phyloP scores from a whole-genome alignment of 768 basidiomycete genomes.

The Hericium rajendrae region DNA sequence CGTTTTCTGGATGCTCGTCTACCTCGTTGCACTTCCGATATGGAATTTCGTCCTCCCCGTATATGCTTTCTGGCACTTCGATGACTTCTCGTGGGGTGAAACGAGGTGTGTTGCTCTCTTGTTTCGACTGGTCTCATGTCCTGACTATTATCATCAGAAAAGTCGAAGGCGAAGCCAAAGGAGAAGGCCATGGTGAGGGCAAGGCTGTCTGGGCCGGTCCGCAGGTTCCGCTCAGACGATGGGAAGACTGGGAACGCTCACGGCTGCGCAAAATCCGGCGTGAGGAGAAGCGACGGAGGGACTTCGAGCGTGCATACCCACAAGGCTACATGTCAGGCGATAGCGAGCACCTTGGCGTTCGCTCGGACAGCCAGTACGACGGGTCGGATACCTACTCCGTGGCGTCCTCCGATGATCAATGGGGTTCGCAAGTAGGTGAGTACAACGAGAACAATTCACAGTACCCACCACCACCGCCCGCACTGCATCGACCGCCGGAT shows the following conservation, averaged over 20 bases:
- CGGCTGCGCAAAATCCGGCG: constrained; percentile 83
- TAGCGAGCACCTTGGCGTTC: constrained; percentile 52
- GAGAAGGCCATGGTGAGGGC: constrained; percentile 66
- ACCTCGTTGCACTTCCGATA: constrained; percentile 83
- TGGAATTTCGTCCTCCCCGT: constrained; percentile 95
- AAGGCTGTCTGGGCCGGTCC: constrained; percentile 40
- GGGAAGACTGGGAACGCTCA: constrained; percentile 99
- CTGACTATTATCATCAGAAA: constrained; percentile 43
- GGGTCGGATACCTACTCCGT: constrained; percentile 76
- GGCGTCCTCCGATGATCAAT: constrained; percentile 85
- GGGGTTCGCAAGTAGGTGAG: constrained; percentile 90
- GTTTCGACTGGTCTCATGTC: constrained; percentile 1
- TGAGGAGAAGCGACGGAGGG: constrained; percentile 71
- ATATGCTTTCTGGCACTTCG: constrained; percentile 99
- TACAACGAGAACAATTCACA: constrained; percentile 81
- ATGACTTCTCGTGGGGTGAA: constrained; percentile 99
- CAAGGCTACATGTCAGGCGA: constrained; percentile 55
- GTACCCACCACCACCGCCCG: constrained; percentile 82
- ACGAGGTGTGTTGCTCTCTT: constrained; percentile 56
- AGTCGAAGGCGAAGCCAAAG: constrained; percentile 86
- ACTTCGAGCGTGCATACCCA: constrained; percentile 73
- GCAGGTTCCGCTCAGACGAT: constrained; percentile 85
- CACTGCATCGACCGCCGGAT: constrained; percentile 38
- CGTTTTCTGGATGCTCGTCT: constrained; percentile 96
- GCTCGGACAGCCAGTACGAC: constrained; percentile 54